Percentiles rank a stretch among this genome's conserved stretches.
These are phyloP conservation scores for Mallotus repandus DNA, from an alignment of 441 rosid species.

Conservation along the genomic window DNA sequence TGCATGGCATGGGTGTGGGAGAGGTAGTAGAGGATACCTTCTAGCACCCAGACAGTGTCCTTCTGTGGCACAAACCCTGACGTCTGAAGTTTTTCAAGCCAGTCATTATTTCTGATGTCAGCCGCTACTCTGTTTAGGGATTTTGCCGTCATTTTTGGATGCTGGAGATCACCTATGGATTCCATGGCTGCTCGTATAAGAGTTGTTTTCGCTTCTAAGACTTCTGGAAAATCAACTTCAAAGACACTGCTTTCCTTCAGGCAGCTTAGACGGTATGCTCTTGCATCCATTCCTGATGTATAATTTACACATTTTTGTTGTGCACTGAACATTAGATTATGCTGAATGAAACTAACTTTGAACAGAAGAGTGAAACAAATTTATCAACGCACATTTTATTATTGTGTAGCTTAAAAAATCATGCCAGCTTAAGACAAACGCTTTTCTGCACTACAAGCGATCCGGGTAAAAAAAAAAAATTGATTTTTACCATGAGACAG, in stretches of 20 bases:
- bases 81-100: constrained; percentile 69
- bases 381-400: not conserved
- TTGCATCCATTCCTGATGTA: constrained; percentile 81
- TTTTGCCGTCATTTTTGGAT: constrained; percentile 53
- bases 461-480: not conserved
- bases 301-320: constrained; percentile 1
- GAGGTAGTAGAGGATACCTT: constrained; percentile 86
- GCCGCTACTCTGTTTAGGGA: constrained; percentile 77
- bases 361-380: not conserved
- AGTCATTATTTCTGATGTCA: constrained; percentile 61
- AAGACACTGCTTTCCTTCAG: constrained; percentile 65
- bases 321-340: not conserved
- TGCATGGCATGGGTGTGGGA: constrained; percentile 79
- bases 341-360: constrained; percentile 11
- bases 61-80: constrained; percentile 65
- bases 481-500: not conserved
- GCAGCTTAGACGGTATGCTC: constrained; percentile 75
- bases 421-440: not conserved
- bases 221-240: constrained; percentile 84
- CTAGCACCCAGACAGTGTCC: constrained; percentile 83
- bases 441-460: not conserved
- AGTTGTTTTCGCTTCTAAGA: constrained; percentile 59
- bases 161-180: constrained; percentile 39
- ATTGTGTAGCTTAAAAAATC: not conserved
- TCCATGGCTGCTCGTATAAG: constrained; percentile 59